Percentiles rank a stretch among this genome's conserved stretches.
These are phyloP conservation scores for Nitzschia sp. DNA, from an alignment of 108 stramenopile species.

Conservation along the genomic window DNA sequence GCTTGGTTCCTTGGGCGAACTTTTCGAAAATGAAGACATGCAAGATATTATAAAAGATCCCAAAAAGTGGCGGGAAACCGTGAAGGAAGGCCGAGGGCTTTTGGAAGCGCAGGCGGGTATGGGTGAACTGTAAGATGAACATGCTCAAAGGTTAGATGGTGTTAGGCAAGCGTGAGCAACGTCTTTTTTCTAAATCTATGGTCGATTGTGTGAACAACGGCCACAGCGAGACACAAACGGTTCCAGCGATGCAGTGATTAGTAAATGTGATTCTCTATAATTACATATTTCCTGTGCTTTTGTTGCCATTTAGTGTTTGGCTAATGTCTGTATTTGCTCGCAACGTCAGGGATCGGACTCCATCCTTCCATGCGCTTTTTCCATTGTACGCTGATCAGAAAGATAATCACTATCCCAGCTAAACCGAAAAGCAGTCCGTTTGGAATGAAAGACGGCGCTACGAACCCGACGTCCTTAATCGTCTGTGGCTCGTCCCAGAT, in stretches of 20 bases:
- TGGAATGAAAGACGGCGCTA: constrained; percentile 37
- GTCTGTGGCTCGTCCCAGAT: constrained; percentile 72
- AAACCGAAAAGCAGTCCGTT: constrained; percentile 33
- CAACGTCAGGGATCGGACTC: constrained; percentile 52
- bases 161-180: too few species aligned
- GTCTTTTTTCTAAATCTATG: too few species aligned
- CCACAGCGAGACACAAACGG: too few species aligned
- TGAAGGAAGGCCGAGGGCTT: constrained; percentile 64
- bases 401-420: constrained; percentile 9
- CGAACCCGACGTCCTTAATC: constrained; percentile 77
- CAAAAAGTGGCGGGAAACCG: constrained; percentile 71
- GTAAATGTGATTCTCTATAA: too few species aligned
- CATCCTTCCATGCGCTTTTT: constrained; percentile 53
- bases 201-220: too few species aligned
- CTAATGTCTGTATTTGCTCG: neutral
- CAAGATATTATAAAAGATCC: constrained; percentile 70
- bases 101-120: constrained; percentile 18
- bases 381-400: constrained; percentile 29
- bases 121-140: constrained; percentile 39
- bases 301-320: too few species aligned
- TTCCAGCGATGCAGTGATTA: too few species aligned
- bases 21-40: constrained; percentile 69
- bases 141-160: neutral
- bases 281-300: too few species aligned
- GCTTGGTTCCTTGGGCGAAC: constrained; percentile 38